Base-by-base conservation (phyloP, 768 basidiomycete genomes). In the Tylopilus balloui region DNA sequence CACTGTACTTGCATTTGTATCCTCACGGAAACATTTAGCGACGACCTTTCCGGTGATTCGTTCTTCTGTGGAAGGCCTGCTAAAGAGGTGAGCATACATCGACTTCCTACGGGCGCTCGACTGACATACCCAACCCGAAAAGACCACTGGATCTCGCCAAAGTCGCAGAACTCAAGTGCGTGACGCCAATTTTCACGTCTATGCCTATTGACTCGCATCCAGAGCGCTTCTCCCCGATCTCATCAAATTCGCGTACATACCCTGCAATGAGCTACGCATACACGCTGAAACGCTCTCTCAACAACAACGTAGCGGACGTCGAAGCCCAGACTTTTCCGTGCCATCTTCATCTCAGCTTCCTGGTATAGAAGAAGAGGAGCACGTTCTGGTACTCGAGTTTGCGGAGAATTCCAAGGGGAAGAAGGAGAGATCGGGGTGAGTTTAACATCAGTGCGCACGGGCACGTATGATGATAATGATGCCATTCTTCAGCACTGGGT, bases 1-100 rank as follows among this genome's bases (percentile, higher is more conserved):
- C 57, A 90, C 91, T 13, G 88, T 95, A 4, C 77, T 93, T 34
- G 91, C 87, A 0, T 95, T 95, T 60, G 77, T 91, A 32, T 87
- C 88, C 3, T 83, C 88, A 0, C 76, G 88, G 52, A 87, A 88
- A 55, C 80, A 88, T 54, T 66, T 94, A 28, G 86, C 89, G 7
- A 83, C 80, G 7, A 92, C 88, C 0, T 94, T 92, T 59, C 73
- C 81, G 6, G 77, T 81, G 3, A 75, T 93, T 21, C 77, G 85
- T 36, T 74, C 78, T 13, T 89, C 88, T n/a, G 89, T 91, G 0
- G 91, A 94, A 70, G 73, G 77, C 40, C 72, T 93, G 8, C 65
- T 92, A 17, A 88, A 88, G 59, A 75, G 81, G 92, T 88, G 43
- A 73, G 61, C 3, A 5, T 29, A 1, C 14, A 25, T 39, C 15